Conservation (phyloP, 805 yeast genomes). For the Cyberlindnera maclurae region DNA sequence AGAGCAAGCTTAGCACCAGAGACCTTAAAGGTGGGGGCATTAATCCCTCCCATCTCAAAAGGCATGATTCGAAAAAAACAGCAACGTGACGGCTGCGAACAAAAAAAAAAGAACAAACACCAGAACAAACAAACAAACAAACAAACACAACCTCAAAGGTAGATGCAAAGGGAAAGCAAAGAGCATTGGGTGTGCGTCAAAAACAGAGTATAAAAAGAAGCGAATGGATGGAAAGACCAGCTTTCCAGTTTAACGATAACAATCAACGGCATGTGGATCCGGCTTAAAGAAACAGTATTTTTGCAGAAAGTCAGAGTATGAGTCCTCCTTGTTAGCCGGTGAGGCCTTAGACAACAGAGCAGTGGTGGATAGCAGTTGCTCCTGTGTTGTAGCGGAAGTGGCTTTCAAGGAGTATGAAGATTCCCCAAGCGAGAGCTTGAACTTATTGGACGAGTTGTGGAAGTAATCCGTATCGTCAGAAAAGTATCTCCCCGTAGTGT, state of each 20-base stretch:
- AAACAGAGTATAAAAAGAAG: neutral
- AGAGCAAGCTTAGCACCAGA: too few relatives aligned
- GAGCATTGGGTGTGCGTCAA: too few relatives aligned
- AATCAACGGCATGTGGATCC: constrained; percentile 9
- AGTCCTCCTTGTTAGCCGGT: constrained; percentile 3
- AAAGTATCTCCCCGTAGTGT: constrained; percentile 19
- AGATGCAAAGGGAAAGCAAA: too few relatives aligned
- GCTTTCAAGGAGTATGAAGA: constrained; percentile 6
- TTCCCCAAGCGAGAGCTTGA: constrained; percentile 4
- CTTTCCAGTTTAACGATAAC: neutral
- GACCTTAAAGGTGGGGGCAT: too few relatives aligned
- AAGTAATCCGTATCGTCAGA: constrained; percentile 24
- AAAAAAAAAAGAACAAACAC: neutral
- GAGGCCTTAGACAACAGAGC: constrained; percentile 3
- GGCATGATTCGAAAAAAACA: too few relatives aligned
- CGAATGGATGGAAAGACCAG: neutral
- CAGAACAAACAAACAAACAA: neutral
- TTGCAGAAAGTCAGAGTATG: constrained; percentile 21
- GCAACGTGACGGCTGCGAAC: neutral
- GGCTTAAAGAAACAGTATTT: constrained; percentile 23
- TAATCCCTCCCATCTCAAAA: too few relatives aligned
- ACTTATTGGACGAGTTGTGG: constrained; percentile 13
- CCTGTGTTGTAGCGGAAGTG: constrained; percentile 4
- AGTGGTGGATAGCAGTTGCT: constrained; percentile 4
- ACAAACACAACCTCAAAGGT: too few relatives aligned